phyloP scores from a whole-genome alignment of 208 protist genomes.

The Borovskyia barvae region DNA sequence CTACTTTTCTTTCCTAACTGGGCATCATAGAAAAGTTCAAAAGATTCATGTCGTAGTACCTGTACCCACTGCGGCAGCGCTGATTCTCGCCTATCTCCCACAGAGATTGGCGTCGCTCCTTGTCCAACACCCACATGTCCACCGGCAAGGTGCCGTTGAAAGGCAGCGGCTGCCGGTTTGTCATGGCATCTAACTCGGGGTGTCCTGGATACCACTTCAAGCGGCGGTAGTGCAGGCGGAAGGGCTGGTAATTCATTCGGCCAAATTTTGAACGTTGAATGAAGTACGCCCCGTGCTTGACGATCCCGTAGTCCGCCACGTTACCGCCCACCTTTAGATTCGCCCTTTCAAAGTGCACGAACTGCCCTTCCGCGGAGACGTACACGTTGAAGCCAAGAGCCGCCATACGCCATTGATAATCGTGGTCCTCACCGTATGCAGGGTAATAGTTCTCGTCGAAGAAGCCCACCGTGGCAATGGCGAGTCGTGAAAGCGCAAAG shows the following conservation, averaged over 20 bases:
- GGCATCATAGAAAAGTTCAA: constrained; percentile 8
- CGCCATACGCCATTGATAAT: constrained; percentile 24
- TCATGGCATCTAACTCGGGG: neutral
- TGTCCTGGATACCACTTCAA: constrained; percentile 13
- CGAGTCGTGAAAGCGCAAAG: constrained; percentile 37
- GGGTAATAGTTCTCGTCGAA: constrained; percentile 68
- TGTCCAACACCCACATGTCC: constrained; percentile 31
- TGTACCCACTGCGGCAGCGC: neutral
- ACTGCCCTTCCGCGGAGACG: constrained; percentile 4
- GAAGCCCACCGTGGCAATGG: constrained; percentile 38
- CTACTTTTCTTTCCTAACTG: neutral
- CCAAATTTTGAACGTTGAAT: neutral
- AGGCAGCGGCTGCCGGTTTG: constrained; percentile 1
- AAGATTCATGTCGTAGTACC: constrained; percentile 8
- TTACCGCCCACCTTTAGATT: constrained; percentile 11
- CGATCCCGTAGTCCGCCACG: constrained; percentile 1
- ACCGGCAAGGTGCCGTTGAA: constrained; percentile 23
- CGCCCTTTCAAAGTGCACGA: constrained; percentile 21
- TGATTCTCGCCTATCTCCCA: constrained; percentile 11
- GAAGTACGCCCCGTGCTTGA: constrained; percentile 9
- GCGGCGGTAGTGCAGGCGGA: constrained; percentile 21
- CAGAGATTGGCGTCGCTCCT: constrained; percentile 1
- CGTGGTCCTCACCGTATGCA: constrained; percentile 50
- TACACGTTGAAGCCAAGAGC: constrained; percentile 29
- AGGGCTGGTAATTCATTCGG: constrained; percentile 26